Evolutionary conservation across 2,329 filamentous ascomycete species (phyloP), one percentile per base, ranked within the genome.

Genomic region (Trichoderma sp.): DNA sequence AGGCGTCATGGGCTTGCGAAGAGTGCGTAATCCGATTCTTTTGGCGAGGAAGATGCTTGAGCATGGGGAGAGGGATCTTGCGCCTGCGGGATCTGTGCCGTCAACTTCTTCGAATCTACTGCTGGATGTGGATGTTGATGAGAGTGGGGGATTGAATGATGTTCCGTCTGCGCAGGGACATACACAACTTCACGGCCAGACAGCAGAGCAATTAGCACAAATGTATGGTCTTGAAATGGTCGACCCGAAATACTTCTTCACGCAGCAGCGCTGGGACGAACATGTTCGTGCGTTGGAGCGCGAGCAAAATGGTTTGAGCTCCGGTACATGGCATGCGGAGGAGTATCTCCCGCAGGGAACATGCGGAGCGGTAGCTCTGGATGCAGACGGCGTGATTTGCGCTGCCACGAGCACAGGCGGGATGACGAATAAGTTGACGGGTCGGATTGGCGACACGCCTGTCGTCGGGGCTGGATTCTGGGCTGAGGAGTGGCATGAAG

Each of bases 351-450:
- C 94, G 1, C 94, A 97, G 83, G 95, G 95, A 0, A 98, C 95
- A 0, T 93, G 93, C 35, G 95, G 95, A 1, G 94, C 93, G 8
- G 94, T 97, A 0, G 94, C 93, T 29, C 85, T 97, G 8, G 95
- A 97, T 82, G 86, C 86, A n/a, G 89, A 91, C 56, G 95, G 95
- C 0, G 90, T 93, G 4, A 83, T 97, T 3, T 95, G 93, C 78
- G 87, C 83, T n/a, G 91, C 90, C 1, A 92, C 90, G 3, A 91
- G 89, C 80, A 92, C 90, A 0, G 95, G 95, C 6, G 95, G 95
- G 0, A 82, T 97, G 83, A 98, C 95, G 27, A 98, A 98, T 82
- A 98, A 98, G 85, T 85, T 96, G 73, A 93, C 94, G 0, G 95
- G 95, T 0, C 88, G 95, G 24, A 92, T 97, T 77, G 95, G 95